These are phyloP conservation scores for Chamaenerion angustifolium DNA, from an alignment of 345 rosid genomes.

Conservation along the genomic window DNA sequence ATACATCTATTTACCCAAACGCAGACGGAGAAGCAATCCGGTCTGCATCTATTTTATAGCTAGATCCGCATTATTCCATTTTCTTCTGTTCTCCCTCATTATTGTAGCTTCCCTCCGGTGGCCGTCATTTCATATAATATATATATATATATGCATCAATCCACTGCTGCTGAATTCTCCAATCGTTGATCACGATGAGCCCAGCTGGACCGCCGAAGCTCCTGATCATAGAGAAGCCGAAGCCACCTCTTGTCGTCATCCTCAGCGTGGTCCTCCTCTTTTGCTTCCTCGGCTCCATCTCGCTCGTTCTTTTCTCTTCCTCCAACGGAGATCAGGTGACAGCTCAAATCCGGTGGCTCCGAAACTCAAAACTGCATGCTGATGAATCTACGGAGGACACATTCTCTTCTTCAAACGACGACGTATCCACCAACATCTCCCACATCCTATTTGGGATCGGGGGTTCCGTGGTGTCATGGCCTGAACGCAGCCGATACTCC, in stretches of 20 bases:
- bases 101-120: too few relatives aligned
- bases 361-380: conserved; percentile 12
- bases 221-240: conserved; percentile 19
- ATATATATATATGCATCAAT: too few relatives aligned
- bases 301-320: conserved; percentile 35
- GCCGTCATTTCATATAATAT: too few relatives aligned
- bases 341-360: conserved; percentile 14
- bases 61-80: too few relatives aligned
- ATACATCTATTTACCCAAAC: too few relatives aligned
- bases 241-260: conserved; percentile 23
- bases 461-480: conserved; percentile 52
- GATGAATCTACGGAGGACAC: conserved; percentile 3
- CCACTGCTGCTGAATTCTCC: too few relatives aligned
- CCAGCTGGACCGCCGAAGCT: neutral
- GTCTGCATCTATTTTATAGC: too few relatives aligned
- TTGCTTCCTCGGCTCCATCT: conserved; percentile 39
- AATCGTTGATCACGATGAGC: neutral
- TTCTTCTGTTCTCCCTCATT: too few relatives aligned
- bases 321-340: conserved; percentile 3
- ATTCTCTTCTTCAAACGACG: conserved; percentile 1
- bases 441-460: conserved; percentile 60
- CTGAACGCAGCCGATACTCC: conserved; percentile 34
- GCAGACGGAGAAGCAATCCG: too few relatives aligned
- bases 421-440: conserved; percentile 44
- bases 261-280: conserved; percentile 27